Evolutionary conservation across 371 early-diverging fungal species (phyloP).

Genomic region (Parasitella parasitica): DNA sequence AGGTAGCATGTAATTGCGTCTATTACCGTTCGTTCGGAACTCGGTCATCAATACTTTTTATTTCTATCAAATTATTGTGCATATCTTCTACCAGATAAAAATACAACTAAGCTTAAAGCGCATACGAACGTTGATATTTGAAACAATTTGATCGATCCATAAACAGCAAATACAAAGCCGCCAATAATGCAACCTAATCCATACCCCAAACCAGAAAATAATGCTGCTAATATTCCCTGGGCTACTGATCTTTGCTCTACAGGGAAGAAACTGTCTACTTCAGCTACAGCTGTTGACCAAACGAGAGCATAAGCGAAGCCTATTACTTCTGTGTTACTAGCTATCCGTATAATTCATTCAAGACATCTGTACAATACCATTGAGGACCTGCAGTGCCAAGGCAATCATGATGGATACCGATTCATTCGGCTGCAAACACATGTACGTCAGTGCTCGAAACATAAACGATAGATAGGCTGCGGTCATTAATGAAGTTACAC

Average conservation of each 20-base stretch:
- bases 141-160: slow-evolving; percentile 27
- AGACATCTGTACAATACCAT: slow-evolving; percentile 21
- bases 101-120: slow-evolving; percentile 25
- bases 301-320: slow-evolving; percentile 26
- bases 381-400: slow-evolving; percentile 29
- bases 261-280: slow-evolving; percentile 41
- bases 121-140: slow-evolving; percentile 20
- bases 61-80: too few relatives aligned
- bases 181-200: slow-evolving; percentile 38
- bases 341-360: too few relatives aligned
- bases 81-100: slow-evolving; percentile 17
- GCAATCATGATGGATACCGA: slow-evolving; percentile 24
- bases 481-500: slow-evolving; percentile 25
- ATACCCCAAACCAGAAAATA: slow-evolving; percentile 36
- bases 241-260: slow-evolving; percentile 39
- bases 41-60: too few relatives aligned
- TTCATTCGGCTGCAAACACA: slow-evolving; percentile 20
- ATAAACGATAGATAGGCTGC: slow-evolving; percentile 29
- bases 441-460: slow-evolving; percentile 29
- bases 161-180: slow-evolving; percentile 27
- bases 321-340: neutral
- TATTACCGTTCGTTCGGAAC: too few relatives aligned
- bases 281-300: slow-evolving; percentile 42
- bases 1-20: too few relatives aligned
- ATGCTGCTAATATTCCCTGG: slow-evolving; percentile 40